Base-by-base conservation (phyloP, 1,284 basidiomycete species). In the Trichosporon sp. region DNA sequence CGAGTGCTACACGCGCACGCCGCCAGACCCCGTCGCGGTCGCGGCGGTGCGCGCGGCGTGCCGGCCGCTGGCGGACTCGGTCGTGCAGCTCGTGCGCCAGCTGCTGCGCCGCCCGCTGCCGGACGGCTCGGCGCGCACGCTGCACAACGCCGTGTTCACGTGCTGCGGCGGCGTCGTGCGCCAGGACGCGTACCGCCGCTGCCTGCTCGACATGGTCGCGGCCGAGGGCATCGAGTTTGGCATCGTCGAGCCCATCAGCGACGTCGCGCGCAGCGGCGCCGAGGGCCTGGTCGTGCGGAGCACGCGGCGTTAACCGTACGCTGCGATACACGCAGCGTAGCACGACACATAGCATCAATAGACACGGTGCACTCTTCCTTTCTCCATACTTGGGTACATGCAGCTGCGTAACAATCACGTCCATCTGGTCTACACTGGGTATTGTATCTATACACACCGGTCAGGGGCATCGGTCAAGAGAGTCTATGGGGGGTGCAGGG, bases 161-260 rank as follows among this genome's bases (percentile, higher is more conserved):
- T 65, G 75, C 53, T 76, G 74, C 18, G 77, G 77, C 31, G 77
- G 77, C 3, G 73, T 77, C n/a, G 70, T 76, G 12, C 70, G 74
- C 2, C 77, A 79, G 66, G 69, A 68, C 7, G 64, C 62, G 12
- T 79, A 79, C 67, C 68, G 74, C 47, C 47, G 67, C 4, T 68
- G 74, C 25, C 44, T 79, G 15, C 44, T 75, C 21, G 67, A 71
- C 15, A 29, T 68, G 65, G 67, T 75, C 62, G 63, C 62, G 23
- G 68, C 62, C 9, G 23, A 69, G 27, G 77, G 75, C 23, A 72
- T 76, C 1, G 65, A 63, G 47, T 78, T 79, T 65, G 75, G 73
- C 1, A 31, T 25, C 25, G 68, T 69, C 44, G 70, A 68, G 23
- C 70, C 74, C 5, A 72, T 77, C 32, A 68, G 64, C 4, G 76